Evolutionary conservation across 1,139 yeast species (phyloP), one percentile per base, ranked within the genome.

Genomic region (Cylindricascospora bacillispora): DNA sequence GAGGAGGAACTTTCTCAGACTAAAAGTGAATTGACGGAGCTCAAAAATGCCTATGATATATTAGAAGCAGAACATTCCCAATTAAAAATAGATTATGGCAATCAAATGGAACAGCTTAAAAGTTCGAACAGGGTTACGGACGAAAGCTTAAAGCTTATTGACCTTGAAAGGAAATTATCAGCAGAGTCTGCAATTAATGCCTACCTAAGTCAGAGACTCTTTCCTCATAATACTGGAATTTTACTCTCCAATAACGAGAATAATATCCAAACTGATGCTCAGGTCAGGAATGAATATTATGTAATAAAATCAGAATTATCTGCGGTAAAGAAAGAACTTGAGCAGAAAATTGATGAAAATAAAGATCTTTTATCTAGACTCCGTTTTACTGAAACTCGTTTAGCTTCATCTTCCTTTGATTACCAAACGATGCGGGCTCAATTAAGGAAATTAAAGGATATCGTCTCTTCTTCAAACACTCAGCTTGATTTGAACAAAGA

Each of bases 341-440:
- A 73, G 26, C 65, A 61, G 28, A 75, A 71, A 38, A 60, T 62
- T 30, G 67, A 70, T 29, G 78, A 71, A 37, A 72, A 70, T 37
- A 47, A 45, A 25, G 67, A 68, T 39, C 49, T 76, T 25, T 54
- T 59, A n/a, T 74, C 76, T 30, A 82, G 77, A 36, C 44, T 76
- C 32, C 62, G 65, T 20, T 56, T 75, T 41, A 52, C 78, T 9
- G 78, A 73, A 40, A 65, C 70, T 0, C 56, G 70, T 38, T 42
- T 68, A 12, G 73, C 73, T 1, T 62, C 73, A 5, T 69, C 70
- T 29, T 59, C 70, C 3, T 66, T 67, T 39, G 73, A 67, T 32
- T 65, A 63, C 34, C 67, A 69, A 35, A 64, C 59, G 22, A 41
- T 64, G 30, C 56, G 54, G 26, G 61, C 63, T n/a, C 60, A 61